Evolutionary conservation across 305 asterid genomes (phyloP).

Genomic region (Monarda citriodora): DNA sequence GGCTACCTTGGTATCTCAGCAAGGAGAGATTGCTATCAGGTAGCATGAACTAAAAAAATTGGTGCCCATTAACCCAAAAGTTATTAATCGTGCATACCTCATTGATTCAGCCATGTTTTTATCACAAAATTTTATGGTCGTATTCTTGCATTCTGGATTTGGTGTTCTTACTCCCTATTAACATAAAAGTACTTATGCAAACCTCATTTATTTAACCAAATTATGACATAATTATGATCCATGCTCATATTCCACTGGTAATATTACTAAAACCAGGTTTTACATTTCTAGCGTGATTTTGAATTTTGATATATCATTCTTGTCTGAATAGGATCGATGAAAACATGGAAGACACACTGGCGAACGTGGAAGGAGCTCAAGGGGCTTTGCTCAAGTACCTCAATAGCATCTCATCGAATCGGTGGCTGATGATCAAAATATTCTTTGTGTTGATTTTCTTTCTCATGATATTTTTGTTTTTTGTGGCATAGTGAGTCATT

Average conservation of each 20-base stretch:
- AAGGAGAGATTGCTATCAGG: constrained; percentile 98
- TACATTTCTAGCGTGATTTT: constrained; percentile 4
- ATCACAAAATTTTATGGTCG: no score
- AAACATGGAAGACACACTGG: constrained; percentile 91
- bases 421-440: constrained; percentile 99
- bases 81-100: not conserved
- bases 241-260: not conserved
- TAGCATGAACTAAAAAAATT: constrained; percentile 1
- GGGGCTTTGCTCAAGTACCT: constrained; percentile 91
- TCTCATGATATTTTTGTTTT: constrained; percentile 95
- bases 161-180: no score
- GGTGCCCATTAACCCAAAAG: not conserved
- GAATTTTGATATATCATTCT: not conserved
- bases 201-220: no score
- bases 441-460: constrained; percentile 91
- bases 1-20: constrained; percentile 97
- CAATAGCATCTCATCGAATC: constrained; percentile 92
- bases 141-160: no score
- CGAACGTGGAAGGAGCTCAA: constrained; percentile 96
- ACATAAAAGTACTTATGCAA: no score
- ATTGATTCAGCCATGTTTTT: no score
- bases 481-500: constrained; percentile 68
- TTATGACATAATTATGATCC: not conserved
- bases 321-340: constrained; percentile 81
- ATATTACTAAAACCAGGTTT: not conserved